Percentiles rank a stretch among this genome's conserved stretches.
Conservation (phyloP, 2,329 filamentous ascomycete species). For the Akanthomyces muscarius region DNA sequence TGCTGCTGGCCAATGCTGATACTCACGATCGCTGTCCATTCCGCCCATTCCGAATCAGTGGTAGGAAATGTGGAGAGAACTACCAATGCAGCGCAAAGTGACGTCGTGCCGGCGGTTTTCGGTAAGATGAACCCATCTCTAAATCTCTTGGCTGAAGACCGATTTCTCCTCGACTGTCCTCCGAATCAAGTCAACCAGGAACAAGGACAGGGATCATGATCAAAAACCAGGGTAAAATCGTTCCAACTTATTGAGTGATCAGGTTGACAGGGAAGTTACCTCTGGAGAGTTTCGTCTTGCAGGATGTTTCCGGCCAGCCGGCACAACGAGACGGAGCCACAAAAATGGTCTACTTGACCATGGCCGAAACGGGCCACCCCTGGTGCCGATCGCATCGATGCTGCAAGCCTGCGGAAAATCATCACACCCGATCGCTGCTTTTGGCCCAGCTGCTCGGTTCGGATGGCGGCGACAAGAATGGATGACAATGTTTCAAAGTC, state of each 20-base stretch:
- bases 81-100: neutral
- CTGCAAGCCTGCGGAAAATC: neutral
- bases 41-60: neutral
- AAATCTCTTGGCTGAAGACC: neutral
- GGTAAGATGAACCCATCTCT: neutral
- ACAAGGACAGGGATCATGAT: neutral
- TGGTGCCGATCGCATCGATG: slow-evolving; percentile 2
- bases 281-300: neutral
- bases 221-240: neutral
- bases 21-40: neutral
- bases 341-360: neutral
- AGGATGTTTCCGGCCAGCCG: slow-evolving; percentile 2
- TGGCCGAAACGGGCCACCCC: neutral
- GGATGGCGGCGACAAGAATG: neutral
- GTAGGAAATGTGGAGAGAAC: neutral
- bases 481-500: slow-evolving; percentile 4
- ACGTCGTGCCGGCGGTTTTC: slow-evolving; percentile 7
- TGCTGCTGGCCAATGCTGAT: neutral
- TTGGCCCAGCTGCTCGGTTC: neutral
- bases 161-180: too few relatives aligned
- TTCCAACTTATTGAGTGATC: neutral
- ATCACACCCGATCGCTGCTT: neutral
- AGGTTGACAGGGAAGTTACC: neutral
- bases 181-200: neutral
- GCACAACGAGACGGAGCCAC: neutral